Percentiles rank a stretch among this genome's conserved stretches.
Conservation (phyloP, 495 filamentous ascomycete species). For the Aspergillus sclerotiicarbonarius region DNA sequence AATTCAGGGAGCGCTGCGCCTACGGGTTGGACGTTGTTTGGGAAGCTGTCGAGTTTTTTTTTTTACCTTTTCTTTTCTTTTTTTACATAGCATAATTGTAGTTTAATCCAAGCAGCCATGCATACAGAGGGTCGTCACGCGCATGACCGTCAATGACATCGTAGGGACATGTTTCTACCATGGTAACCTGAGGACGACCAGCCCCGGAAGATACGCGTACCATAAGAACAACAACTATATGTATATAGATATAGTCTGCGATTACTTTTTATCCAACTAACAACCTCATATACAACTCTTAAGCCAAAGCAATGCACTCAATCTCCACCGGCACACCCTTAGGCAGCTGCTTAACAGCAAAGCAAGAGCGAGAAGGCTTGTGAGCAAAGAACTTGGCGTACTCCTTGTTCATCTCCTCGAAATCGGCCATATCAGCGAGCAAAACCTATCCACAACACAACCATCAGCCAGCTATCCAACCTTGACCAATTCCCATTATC, state of each 20-base stretch:
- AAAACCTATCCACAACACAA: slow-evolving; percentile 55
- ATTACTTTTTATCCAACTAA: not conserved
- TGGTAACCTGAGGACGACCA: not conserved
- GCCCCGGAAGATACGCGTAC: not conserved
- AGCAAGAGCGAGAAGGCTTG: slow-evolving; percentile 90
- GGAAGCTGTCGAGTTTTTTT: not conserved
- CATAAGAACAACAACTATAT: too few relatives aligned
- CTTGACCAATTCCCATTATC: not conserved
- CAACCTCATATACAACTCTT: slow-evolving; percentile 6
- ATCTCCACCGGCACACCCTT: slow-evolving; percentile 92
- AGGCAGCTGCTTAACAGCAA: slow-evolving; percentile 85
- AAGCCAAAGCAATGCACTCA: slow-evolving; percentile 72
- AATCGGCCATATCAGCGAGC: slow-evolving; percentile 81
- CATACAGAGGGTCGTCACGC: not conserved
- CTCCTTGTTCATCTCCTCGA: slow-evolving; percentile 81
- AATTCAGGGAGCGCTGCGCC: slow-evolving; percentile 1
- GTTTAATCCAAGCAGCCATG: not conserved
- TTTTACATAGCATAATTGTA: slow-evolving; percentile 4
- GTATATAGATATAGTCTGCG: slow-evolving; percentile 1
- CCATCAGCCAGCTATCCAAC: not conserved
- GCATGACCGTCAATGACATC: not conserved
- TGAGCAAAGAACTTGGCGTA: slow-evolving; percentile 85
- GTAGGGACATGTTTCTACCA: not conserved
- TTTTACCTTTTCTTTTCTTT: too few relatives aligned
- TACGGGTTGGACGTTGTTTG: not conserved